Evolutionary conservation across 106 monocot species (phyloP), one percentile per base, ranked within the genome.

Genomic region (Dioscorea zingiberensis): DNA sequence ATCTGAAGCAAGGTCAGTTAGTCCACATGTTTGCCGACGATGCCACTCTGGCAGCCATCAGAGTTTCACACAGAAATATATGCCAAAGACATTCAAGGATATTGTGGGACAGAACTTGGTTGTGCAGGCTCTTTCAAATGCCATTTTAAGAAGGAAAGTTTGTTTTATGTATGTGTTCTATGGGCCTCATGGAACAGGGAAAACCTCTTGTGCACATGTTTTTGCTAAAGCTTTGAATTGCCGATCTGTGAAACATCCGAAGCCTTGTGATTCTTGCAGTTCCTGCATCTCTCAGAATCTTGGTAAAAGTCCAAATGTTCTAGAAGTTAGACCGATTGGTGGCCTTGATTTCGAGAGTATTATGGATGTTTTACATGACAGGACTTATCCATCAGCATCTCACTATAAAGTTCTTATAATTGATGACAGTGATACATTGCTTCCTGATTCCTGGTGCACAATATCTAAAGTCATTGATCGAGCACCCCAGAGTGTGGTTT

Each of bases 221-320:
- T 87, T 87, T 66, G 87, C 91, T 3, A 79, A 77, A 70, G 81
- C 87, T 46, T 47, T 91, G 62, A 86, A 81, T 69, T 91, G 91
- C 59, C 78, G 74, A 25, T 72, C 91, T 17, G 19, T 45, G 26
- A 78, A 76, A 26, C 77, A 54, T 57, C 75, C 60, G 2, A 86
- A 78, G 59, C 87, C 91, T 45, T 91, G 91, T 74, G 87, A 86
- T 55, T 16, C 25, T 3, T 91, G 86, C 55, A 59, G 23, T 45
- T 81, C 80, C 22, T 91, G 90, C 63, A 70, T 83, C 25, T 77
- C 86, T 15, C 51, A 72, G 30, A 68, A 83, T 70, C 9, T 68
- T 23, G 77, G 83, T n/a, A 86, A 80, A 69, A 83, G 69, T 61
- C 27, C 23, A 60, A 61, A 83, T 69, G 44, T 86, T 44, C n/a